Percentiles rank a stretch among this genome's conserved stretches.
phyloP scores from a whole-genome alignment of 345 rosid genomes.

The Aquilaria malaccensis region DNA sequence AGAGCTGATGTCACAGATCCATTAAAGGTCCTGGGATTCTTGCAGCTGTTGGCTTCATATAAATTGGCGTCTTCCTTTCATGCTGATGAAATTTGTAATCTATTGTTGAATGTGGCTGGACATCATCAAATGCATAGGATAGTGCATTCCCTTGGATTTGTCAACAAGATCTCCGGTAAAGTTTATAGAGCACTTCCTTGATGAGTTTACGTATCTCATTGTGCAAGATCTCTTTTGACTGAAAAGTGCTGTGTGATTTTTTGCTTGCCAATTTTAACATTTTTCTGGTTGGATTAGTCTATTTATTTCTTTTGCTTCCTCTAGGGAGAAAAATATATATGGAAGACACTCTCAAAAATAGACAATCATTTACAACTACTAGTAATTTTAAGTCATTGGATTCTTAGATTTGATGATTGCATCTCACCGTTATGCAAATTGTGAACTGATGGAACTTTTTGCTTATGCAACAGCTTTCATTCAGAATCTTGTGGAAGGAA shows the following conservation, averaged over 20 bases:
- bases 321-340: not conserved
- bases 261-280: not conserved
- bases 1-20: slow-evolving; percentile 5
- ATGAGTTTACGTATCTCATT: slow-evolving; percentile 1
- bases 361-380: too few relatives aligned
- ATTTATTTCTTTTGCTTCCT: not conserved
- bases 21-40: slow-evolving; percentile 26
- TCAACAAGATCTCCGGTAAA: slow-evolving; percentile 11
- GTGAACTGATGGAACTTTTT: not conserved
- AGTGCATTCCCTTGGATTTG: slow-evolving; percentile 22
- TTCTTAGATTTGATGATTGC: not conserved
- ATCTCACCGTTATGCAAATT: not conserved
- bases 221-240: not conserved
- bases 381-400: not conserved
- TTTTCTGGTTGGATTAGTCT: not conserved
- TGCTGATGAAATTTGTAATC: slow-evolving; percentile 20
- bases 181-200: not conserved
- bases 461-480: slow-evolving; percentile 14
- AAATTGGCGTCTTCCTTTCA: slow-evolving; percentile 22
- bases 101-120: slow-evolving; percentile 14
- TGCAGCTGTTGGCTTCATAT: slow-evolving; percentile 24
- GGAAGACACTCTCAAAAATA: not conserved
- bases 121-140: slow-evolving; percentile 15
- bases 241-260: not conserved
- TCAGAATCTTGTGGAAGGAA: slow-evolving; percentile 21